Evolutionary conservation across 2,329 filamentous ascomycete species (phyloP).

Genomic region (Diaporthe sp.): DNA sequence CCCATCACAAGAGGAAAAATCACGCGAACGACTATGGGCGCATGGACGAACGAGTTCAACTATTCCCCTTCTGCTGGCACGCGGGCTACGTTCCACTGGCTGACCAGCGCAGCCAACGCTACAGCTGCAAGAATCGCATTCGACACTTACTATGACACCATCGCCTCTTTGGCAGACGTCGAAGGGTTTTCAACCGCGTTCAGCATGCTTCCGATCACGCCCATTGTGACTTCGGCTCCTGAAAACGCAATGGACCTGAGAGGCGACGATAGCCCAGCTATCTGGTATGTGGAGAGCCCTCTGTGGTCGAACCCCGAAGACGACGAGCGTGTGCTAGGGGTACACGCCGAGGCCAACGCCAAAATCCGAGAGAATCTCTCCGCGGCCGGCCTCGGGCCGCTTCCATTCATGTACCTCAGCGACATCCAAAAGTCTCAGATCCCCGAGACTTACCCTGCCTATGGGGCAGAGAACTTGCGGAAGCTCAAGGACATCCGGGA

Average conservation of each 20-base stretch:
- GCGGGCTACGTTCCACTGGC: background rate
- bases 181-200: background rate
- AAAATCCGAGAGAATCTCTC: background rate
- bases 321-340: background rate
- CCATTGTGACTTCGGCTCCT: no score
- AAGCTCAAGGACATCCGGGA: constrained; percentile 31
- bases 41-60: background rate
- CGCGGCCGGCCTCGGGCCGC: background rate
- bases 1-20: background rate
- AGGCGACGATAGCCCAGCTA: background rate
- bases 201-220: background rate
- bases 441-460: background rate
- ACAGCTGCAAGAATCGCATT: background rate
- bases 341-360: background rate
- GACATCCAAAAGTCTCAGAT: constrained; percentile 8
- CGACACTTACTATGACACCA: background rate
- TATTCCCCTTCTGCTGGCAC: background rate
- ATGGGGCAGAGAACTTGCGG: constrained; percentile 19
- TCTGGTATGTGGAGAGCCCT: background rate
- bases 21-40: background rate
- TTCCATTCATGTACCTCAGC: constrained; percentile 10
- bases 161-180: background rate
- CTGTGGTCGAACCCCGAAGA: background rate
- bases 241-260: no score
- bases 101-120: background rate